A percentile compares a stretch with the other conserved stretches of the same genome.
Evolutionary conservation across 306 rosid genomes (phyloP).

Genomic region (Cucurbita pepo): DNA sequence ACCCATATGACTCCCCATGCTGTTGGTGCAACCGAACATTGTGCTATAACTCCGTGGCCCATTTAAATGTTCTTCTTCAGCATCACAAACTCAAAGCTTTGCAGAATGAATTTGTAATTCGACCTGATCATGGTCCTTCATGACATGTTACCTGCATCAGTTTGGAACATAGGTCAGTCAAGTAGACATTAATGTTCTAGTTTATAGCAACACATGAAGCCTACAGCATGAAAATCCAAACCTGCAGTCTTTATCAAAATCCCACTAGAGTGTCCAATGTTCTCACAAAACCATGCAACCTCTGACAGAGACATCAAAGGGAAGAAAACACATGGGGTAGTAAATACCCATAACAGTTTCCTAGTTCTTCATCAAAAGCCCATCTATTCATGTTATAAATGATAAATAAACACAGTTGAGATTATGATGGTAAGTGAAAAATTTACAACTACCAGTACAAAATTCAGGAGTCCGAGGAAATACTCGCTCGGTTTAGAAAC

Average conservation of each 20-base stretch:
- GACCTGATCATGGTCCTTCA: not conserved
- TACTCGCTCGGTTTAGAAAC: not conserved
- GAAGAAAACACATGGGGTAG: slow-evolving; percentile 52
- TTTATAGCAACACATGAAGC: slow-evolving; percentile 15
- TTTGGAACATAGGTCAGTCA: slow-evolving; percentile 5
- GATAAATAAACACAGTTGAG: not conserved
- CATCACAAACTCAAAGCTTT: slow-evolving; percentile 12
- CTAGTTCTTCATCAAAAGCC: slow-evolving; percentile 17
- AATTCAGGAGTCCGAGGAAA: not conserved
- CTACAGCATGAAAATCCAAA: slow-evolving; percentile 24
- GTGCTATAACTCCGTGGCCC: slow-evolving; percentile 15
- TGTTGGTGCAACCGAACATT: slow-evolving; percentile 13
- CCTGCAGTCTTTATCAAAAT: slow-evolving; percentile 18
- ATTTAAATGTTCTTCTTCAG: slow-evolving; percentile 9
- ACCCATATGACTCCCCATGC: slow-evolving; percentile 41
- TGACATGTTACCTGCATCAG: slow-evolving; percentile 1
- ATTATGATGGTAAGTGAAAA: not conserved
- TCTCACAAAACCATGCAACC: slow-evolving; percentile 36
- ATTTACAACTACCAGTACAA: not conserved
- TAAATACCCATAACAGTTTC: slow-evolving; percentile 21
- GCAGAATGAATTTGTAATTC: not conserved
- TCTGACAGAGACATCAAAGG: slow-evolving; percentile 24
- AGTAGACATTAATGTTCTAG: slow-evolving; percentile 21
- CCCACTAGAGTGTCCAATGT: slow-evolving; percentile 19
- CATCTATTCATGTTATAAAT: slow-evolving; percentile 30